Evolutionary conservation across 1,284 basidiomycete species (phyloP).

Genomic region (Pseudozyma hubeiensis): DNA sequence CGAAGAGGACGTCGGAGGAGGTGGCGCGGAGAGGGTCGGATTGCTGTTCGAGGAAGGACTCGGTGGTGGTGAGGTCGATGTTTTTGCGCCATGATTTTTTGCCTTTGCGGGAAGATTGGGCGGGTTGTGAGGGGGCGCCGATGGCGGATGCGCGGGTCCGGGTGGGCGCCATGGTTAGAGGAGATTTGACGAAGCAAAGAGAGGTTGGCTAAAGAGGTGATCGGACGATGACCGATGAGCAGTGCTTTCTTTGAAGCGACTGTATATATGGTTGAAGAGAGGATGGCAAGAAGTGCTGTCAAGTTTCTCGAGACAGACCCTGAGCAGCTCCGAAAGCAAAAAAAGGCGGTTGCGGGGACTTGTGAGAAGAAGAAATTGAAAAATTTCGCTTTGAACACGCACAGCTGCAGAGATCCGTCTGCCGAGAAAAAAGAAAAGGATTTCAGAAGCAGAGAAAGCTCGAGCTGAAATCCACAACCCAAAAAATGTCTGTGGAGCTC

Average conservation of each 20-base stretch:
- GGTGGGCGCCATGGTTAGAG: conserved; percentile 30
- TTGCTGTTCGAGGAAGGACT: conserved; percentile 56
- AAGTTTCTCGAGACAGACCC: no score
- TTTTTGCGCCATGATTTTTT: conserved; percentile 94
- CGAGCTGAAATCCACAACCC: neutral
- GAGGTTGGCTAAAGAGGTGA: neutral
- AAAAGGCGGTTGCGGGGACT: neutral
- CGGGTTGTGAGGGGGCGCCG: conserved; percentile 65
- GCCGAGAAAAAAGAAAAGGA: neutral
- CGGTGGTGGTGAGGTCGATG: conserved; percentile 56
- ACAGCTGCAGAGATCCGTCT: neutral
- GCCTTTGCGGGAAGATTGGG: conserved; percentile 83
- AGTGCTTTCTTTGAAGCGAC: no score
- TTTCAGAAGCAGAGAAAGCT: neutral
- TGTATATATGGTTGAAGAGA: no score
- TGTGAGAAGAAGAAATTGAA: neutral
- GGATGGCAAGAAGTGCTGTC: no score
- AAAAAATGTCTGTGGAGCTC: no score
- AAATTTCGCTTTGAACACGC: neutral
- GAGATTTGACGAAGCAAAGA: neutral
- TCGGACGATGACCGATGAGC: no score
- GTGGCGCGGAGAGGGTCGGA: conserved; percentile 47
- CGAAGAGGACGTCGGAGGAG: conserved; percentile 35
- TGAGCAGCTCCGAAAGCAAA: no score
- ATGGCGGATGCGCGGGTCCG: conserved; percentile 24